Evolutionary conservation across 129 eudicot genomes (phyloP).

Genomic region (Rutidosis leptorrhynchoides): DNA sequence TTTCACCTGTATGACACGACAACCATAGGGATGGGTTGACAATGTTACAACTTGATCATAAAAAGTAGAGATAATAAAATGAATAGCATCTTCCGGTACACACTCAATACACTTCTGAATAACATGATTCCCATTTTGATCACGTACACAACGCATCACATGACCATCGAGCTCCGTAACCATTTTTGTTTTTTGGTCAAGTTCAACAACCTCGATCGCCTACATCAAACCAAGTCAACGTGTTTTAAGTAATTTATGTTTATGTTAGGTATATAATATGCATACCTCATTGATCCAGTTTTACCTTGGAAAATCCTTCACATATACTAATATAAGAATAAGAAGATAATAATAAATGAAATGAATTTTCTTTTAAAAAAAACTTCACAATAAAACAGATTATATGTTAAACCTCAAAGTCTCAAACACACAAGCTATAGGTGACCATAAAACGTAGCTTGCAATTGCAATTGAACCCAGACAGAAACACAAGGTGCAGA

Average conservation of each 20-base stretch:
- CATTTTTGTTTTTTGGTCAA: constrained; percentile 75
- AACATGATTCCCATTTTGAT: constrained; percentile 86
- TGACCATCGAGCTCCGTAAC: constrained; percentile 82
- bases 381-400: neutral
- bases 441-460: neutral
- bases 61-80: constrained; percentile 64
- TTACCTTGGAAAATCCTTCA: neutral
- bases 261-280: neutral
- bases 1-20: constrained; percentile 77
- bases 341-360: neutral
- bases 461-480: neutral
- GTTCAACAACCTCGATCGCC: constrained; percentile 79
- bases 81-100: constrained; percentile 72
- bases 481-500: neutral
- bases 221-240: constrained; percentile 20
- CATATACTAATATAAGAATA: neutral
- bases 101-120: constrained; percentile 87
- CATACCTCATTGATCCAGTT: neutral
- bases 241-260: neutral
- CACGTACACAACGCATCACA: constrained; percentile 82
- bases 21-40: constrained; percentile 88
- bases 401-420: neutral
- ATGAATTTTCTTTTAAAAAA: neutral
- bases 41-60: constrained; percentile 80
- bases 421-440: neutral